Base-by-base conservation (phyloP, 2,329 filamentous ascomycete genomes). In the Tympanopsis confertula region DNA sequence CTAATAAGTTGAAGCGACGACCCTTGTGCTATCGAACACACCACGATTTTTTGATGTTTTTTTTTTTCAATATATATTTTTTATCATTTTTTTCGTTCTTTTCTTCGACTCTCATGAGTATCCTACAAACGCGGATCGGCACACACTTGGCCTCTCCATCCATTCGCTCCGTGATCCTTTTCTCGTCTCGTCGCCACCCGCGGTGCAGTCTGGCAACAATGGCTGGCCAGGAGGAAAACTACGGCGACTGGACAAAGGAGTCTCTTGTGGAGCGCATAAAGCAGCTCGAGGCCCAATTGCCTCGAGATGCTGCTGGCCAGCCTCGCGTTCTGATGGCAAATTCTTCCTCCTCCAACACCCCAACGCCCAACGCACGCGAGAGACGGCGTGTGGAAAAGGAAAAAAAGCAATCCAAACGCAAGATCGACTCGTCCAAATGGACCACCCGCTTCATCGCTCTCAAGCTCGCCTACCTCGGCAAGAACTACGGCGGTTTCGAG, bases 401-500 rank as follows among this genome's bases (percentile, higher is more conserved):
- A 42, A 52, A 41, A 54, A 71, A 61, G 48, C 67, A 61, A 44
- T 47, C 50, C 42, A 47, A 56, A 19, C 63, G 69, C 44, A 65
- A 65, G 37, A 80, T 94, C 51, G 86, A 96, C 54, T 77, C 85
- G 0, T 78, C 77, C 13, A 82, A 78, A 52, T 94, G 95, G 57
- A 72, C 75, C 24, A 93, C 86, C 2, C 77, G 91, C 35, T 77
- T 82, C 42, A 83, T 98, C 44, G 91, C 89, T 5, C 66, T 98
- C 41, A 96, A 95, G 58, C 78, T 98, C 44, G 88, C 91, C 28
- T 98, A 98, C 56, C 64, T 96, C 24, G 91, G 91, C 35, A 84
- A 86, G 55, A 74, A 76, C 39, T 98, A 96, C 58, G 89, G 91
- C 58, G 91, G 91, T 1, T 93, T 87, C 56, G 91, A 98, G 63